These are phyloP conservation scores for Discostella stelligeroides DNA, from an alignment of 108 stramenopile species.

Conservation along the genomic window DNA sequence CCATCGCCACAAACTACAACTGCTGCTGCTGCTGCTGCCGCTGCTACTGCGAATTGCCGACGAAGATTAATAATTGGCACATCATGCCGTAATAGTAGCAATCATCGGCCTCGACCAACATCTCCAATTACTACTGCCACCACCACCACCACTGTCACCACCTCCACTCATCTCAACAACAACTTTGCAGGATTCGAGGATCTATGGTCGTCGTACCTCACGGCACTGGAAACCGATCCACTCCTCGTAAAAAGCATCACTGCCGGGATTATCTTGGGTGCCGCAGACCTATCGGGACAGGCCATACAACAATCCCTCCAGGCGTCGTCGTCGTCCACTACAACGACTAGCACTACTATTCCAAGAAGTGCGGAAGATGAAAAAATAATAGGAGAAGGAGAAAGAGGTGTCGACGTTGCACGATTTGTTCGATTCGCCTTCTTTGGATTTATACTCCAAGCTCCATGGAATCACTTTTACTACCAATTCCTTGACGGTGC, in stretches of 20 bases:
- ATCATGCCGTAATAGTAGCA: too few relatives aligned
- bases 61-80: too few relatives aligned
- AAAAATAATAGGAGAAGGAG: not conserved
- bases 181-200: conserved; percentile 29
- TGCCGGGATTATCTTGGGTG: conserved; percentile 85
- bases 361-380: too few relatives aligned
- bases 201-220: conserved; percentile 70
- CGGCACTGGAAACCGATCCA: conserved; percentile 64
- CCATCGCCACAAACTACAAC: too few relatives aligned
- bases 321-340: not conserved
- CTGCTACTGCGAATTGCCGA: too few relatives aligned
- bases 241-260: conserved; percentile 81
- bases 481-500: conserved; percentile 85
- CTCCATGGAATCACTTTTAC: conserved; percentile 94
- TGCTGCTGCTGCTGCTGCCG: too few relatives aligned
- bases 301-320: conserved; percentile 51
- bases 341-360: not conserved
- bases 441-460: conserved; percentile 90
- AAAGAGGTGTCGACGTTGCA: conserved; percentile 52
- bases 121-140: too few relatives aligned
- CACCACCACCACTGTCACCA: too few relatives aligned
- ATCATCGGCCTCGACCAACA: too few relatives aligned
- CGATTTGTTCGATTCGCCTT: conserved; percentile 82
- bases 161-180: too few relatives aligned
- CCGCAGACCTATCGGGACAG: conserved; percentile 86